These are phyloP conservation scores for Aspergillus jensenii DNA, from an alignment of 2,329 filamentous ascomycete genomes.

Conservation along the genomic window DNA sequence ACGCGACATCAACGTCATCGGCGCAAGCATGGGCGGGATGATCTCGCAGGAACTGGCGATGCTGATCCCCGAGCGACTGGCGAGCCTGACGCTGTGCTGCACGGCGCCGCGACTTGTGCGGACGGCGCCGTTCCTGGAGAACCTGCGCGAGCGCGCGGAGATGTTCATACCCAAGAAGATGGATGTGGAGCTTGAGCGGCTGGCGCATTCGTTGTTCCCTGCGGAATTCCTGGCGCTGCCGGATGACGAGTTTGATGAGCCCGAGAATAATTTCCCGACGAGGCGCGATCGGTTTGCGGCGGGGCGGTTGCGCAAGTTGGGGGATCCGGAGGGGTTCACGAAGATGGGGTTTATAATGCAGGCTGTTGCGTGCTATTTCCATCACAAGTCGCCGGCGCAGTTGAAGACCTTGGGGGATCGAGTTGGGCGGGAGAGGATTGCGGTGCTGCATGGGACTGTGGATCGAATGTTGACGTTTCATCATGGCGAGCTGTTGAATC, in stretches of 20 bases:
- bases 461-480: slow-evolving; percentile 77
- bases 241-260: slow-evolving; percentile 54
- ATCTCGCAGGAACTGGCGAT: slow-evolving; percentile 75
- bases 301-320: slow-evolving; percentile 71
- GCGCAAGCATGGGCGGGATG: slow-evolving; percentile 88
- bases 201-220: slow-evolving; percentile 67
- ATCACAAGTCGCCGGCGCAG: slow-evolving; percentile 70
- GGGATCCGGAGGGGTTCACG: slow-evolving; percentile 61
- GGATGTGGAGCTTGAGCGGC: slow-evolving; percentile 64
- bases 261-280: slow-evolving; percentile 57
- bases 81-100: slow-evolving; percentile 60
- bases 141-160: slow-evolving; percentile 59
- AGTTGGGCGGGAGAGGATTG: slow-evolving; percentile 71
- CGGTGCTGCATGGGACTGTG: slow-evolving; percentile 71
- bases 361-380: slow-evolving; percentile 75
- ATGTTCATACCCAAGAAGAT: slow-evolving; percentile 68
- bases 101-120: slow-evolving; percentile 63
- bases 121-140: slow-evolving; percentile 59
- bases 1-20: slow-evolving; percentile 66
- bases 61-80: slow-evolving; percentile 46
- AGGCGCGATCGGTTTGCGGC: slow-evolving; percentile 84
- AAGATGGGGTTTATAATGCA: slow-evolving; percentile 72
- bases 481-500: slow-evolving; percentile 68
- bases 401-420: slow-evolving; percentile 64
- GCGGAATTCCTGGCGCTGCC: slow-evolving; percentile 61